Percentiles rank a stretch among this genome's conserved stretches.
phyloP scores from a whole-genome alignment of 2,329 filamentous ascomycete species.

The Phialophora chinensis region DNA sequence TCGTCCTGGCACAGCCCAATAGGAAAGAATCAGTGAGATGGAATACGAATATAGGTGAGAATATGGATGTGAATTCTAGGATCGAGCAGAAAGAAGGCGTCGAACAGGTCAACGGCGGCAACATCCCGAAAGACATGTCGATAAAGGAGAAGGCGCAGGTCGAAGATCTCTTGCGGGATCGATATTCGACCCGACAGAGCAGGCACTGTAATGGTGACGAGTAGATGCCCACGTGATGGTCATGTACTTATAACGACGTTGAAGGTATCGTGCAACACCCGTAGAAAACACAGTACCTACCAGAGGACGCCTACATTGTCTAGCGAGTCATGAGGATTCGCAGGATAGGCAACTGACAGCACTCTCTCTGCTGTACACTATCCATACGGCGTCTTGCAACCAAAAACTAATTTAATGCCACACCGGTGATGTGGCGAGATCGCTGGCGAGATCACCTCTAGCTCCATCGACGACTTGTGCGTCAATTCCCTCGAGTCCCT shows the following conservation, averaged over 20 bases:
- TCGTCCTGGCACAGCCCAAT: not conserved
- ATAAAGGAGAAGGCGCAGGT: not conserved
- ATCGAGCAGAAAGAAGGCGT: not conserved
- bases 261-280: no score
- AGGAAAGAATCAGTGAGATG: not conserved
- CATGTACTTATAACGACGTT: not conserved
- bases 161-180: slow-evolving; percentile 15
- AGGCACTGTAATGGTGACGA: not conserved
- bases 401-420: no score
- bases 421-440: no score
- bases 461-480: no score
- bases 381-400: no score
- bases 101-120: not conserved
- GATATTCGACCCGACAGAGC: slow-evolving; percentile 1
- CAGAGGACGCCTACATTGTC: no score
- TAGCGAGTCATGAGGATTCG: no score
- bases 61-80: not conserved
- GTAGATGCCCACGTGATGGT: not conserved
- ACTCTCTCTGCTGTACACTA: no score
- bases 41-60: not conserved
- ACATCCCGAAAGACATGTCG: not conserved
- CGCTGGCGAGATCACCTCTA: no score
- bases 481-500: no score
- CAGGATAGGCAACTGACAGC: no score
- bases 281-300: no score